These are phyloP conservation scores for Fusarium sp. DNA, from an alignment of 2,329 filamentous ascomycete genomes.

Conservation along the genomic window DNA sequence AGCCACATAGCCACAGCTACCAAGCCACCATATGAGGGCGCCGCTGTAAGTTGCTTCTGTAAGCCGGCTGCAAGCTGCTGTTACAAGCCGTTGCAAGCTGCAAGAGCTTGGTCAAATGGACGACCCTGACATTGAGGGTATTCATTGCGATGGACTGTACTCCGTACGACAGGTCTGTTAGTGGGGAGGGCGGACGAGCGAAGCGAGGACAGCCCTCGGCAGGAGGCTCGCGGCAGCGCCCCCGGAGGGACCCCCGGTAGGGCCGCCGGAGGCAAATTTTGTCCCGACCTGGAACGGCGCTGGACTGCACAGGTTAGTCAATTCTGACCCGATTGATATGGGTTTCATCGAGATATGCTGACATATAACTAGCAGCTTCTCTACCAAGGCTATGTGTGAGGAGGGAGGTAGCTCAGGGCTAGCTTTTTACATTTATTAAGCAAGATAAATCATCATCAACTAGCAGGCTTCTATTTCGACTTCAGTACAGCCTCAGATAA, in stretches of 20 bases:
- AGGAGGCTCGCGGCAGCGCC: background rate
- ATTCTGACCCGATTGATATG: background rate
- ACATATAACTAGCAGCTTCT: slow-evolving; percentile 75
- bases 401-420: slow-evolving; percentile 65
- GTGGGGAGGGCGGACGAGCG: background rate
- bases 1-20: too few species aligned
- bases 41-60: too few species aligned
- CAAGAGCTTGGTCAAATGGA: too few species aligned
- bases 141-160: too few species aligned
- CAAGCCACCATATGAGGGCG: too few species aligned
- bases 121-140: too few species aligned
- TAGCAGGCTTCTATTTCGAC: too few species aligned
- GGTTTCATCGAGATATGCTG: background rate
- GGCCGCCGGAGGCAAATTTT: background rate
- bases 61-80: too few species aligned
- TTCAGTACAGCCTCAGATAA: background rate
- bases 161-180: background rate
- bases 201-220: background rate
- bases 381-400: slow-evolving; percentile 85
- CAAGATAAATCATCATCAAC: too few species aligned
- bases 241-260: background rate
- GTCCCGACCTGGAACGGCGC: slow-evolving; percentile 83
- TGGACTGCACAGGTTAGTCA: slow-evolving; percentile 75
- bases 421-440: too few species aligned
- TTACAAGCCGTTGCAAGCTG: too few species aligned